phyloP scores from a whole-genome alignment of 2,329 filamentous ascomycete species.

The Penicillium occitanis region DNA sequence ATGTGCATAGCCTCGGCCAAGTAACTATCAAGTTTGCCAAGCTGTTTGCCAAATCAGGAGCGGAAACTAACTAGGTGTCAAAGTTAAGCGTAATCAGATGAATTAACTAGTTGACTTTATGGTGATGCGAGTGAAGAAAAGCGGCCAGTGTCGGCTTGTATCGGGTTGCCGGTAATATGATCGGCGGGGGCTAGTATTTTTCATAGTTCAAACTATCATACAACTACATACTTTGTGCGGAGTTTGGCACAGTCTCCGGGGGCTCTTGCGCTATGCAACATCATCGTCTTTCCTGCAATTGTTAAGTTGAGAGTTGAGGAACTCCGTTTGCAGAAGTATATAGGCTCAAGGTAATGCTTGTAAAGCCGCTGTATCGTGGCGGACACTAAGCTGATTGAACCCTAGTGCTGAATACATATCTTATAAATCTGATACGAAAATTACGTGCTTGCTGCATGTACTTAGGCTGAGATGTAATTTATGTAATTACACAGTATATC shows the following conservation, averaged over 20 bases:
- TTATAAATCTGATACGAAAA: not conserved
- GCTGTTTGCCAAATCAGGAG: not conserved
- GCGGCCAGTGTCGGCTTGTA: slow-evolving; percentile 8
- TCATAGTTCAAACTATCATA: not conserved
- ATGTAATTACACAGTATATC: not conserved
- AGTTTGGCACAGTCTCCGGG: not conserved
- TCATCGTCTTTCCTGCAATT: not conserved
- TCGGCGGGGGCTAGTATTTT: not conserved
- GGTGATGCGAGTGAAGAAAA: not conserved
- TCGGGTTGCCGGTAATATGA: slow-evolving; percentile 8
- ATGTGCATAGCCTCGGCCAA: not conserved
- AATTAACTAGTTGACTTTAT: not conserved
- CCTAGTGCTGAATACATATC: not conserved
- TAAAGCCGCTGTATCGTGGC: not conserved
- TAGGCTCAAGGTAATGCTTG: not conserved
- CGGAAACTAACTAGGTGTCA: not conserved
- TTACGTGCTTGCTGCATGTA: not conserved
- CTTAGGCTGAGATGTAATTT: not conserved
- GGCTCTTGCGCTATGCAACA: not conserved
- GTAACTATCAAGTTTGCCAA: not conserved
- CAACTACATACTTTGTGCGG: not conserved
- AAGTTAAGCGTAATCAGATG: not conserved
- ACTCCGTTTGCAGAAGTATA: not conserved
- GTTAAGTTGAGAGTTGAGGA: not conserved
- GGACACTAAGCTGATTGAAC: not conserved